Evolutionary conservation across 345 rosid genomes (phyloP).

Genomic region (Cardamine chenopodiifolia): DNA sequence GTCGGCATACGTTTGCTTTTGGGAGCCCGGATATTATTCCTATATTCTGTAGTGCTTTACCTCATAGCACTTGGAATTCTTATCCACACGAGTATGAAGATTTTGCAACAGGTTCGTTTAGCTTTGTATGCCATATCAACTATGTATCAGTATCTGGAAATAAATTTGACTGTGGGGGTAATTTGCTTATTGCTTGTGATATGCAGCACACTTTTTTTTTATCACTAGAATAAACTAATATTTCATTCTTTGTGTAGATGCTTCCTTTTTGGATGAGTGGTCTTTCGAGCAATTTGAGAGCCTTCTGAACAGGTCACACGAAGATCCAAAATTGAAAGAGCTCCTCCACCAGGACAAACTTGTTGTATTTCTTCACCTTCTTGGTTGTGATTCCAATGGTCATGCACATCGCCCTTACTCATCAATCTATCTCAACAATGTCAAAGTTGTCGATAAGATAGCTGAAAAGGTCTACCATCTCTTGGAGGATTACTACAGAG

Average conservation of each 20-base stretch:
- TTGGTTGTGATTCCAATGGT: conserved; percentile 98
- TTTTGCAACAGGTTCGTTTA: conserved; percentile 81
- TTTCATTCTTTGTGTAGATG: conserved; percentile 67
- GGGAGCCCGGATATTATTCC: conserved; percentile 98
- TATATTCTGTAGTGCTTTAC: conserved; percentile 82
- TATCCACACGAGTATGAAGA: conserved; percentile 95
- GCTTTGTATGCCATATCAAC: conserved; percentile 2
- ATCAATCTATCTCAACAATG: conserved; percentile 91
- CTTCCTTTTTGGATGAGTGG: conserved; percentile 98
- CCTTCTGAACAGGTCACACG: conserved; percentile 80
- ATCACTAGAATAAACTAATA: conserved; percentile 9
- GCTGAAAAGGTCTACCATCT: conserved; percentile 77
- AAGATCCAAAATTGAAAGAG: conserved; percentile 70
- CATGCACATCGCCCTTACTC: conserved; percentile 97
- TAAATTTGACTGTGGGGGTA: background rate
- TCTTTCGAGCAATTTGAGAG: conserved; percentile 92
- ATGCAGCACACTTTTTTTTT: background rate
- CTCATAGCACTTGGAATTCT: conserved; percentile 83
- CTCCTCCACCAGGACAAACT: conserved; percentile 80
- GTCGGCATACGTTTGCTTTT: conserved; percentile 75
- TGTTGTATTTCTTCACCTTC: conserved; percentile 88
- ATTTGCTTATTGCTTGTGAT: background rate
- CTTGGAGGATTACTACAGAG: conserved; percentile 82
- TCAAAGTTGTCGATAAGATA: conserved; percentile 87
- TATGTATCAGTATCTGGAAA: background rate